phyloP scores from a whole-genome alignment of 768 basidiomycete species.

The Suillus hirtellus region DNA sequence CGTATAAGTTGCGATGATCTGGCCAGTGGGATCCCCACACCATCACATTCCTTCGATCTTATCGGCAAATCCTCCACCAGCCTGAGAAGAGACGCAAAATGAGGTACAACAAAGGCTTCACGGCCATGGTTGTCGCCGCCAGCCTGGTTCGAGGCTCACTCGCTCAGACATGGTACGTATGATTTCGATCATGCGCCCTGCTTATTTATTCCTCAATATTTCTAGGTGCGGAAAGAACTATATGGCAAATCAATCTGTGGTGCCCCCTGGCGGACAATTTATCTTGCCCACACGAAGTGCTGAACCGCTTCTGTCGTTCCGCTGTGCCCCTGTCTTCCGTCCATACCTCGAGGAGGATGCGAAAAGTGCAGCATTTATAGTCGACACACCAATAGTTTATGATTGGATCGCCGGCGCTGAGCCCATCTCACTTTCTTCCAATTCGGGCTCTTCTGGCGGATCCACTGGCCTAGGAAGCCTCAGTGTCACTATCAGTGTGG shows the following conservation, averaged over 20 bases:
- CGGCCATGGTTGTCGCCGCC: slow-evolving; percentile 17
- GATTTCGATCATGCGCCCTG: background rate
- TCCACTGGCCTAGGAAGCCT: slow-evolving; percentile 15
- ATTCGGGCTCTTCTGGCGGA: slow-evolving; percentile 3
- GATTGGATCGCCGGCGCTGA: slow-evolving; percentile 35
- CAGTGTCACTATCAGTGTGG: slow-evolving; percentile 33
- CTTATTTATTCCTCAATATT: background rate
- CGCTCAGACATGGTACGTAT: slow-evolving; percentile 29
- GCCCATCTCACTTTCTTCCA: slow-evolving; percentile 28
- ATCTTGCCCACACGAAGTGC: slow-evolving; percentile 34
- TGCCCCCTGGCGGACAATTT: slow-evolving; percentile 49
- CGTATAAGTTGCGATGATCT: background rate
- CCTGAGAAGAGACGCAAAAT: slow-evolving; percentile 12
- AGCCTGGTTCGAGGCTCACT: slow-evolving; percentile 12
- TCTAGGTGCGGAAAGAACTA: slow-evolving; percentile 55
- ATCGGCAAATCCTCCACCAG: background rate
- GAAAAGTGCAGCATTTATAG: slow-evolving; percentile 26
- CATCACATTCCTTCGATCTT: background rate
- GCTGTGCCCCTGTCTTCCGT: slow-evolving; percentile 46
- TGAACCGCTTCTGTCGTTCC: slow-evolving; percentile 43
- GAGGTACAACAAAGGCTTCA: slow-evolving; percentile 15
- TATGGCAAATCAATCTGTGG: slow-evolving; percentile 40
- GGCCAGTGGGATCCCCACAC: background rate
- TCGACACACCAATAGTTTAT: slow-evolving; percentile 41
- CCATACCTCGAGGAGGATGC: slow-evolving; percentile 49